Percentiles rank a stretch among this genome's conserved stretches.
These are phyloP conservation scores for Starmerella riodocensis DNA, from an alignment of 805 yeast genomes.

Conservation along the genomic window DNA sequence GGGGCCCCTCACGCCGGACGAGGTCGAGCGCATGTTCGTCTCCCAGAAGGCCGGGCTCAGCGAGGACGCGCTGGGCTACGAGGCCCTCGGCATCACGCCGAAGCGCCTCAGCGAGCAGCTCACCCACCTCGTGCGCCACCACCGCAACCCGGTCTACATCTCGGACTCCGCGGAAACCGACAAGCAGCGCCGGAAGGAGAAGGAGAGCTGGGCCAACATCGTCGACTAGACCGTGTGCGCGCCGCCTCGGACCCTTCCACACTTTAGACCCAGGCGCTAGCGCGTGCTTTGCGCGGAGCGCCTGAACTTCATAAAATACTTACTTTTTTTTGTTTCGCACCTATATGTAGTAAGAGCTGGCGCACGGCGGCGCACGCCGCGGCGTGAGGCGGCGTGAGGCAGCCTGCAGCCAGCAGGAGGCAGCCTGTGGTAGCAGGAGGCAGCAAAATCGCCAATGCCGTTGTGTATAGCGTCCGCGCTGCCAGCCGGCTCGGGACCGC, in stretches of 20 bases:
- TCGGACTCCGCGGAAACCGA: constrained; percentile 23
- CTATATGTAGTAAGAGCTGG: no score
- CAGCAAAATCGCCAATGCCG: no score
- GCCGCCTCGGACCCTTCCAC: constrained; percentile 5
- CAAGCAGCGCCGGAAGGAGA: constrained; percentile 21
- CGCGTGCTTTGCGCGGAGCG: background rate
- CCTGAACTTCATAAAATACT: no score
- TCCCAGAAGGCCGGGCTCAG: constrained; percentile 46
- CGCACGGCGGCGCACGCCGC: no score
- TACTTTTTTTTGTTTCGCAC: no score
- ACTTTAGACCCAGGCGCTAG: constrained; percentile 1
- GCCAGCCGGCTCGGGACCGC: no score
- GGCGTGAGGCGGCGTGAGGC: no score
- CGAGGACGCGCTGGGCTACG: constrained; percentile 47
- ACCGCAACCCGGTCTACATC: constrained; percentile 23
- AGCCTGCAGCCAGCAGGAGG: no score
- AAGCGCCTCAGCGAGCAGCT: constrained; percentile 38
- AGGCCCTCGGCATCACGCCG: constrained; percentile 57
- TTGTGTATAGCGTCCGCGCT: no score
- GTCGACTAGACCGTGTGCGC: constrained; percentile 15
- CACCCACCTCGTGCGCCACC: constrained; percentile 22
- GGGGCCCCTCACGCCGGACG: constrained; percentile 49
- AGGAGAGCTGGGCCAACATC: constrained; percentile 22
- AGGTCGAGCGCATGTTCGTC: constrained; percentile 56
- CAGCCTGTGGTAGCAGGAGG: no score